phyloP scores from a whole-genome alignment of 768 basidiomycete genomes.

The Russula virescens region DNA sequence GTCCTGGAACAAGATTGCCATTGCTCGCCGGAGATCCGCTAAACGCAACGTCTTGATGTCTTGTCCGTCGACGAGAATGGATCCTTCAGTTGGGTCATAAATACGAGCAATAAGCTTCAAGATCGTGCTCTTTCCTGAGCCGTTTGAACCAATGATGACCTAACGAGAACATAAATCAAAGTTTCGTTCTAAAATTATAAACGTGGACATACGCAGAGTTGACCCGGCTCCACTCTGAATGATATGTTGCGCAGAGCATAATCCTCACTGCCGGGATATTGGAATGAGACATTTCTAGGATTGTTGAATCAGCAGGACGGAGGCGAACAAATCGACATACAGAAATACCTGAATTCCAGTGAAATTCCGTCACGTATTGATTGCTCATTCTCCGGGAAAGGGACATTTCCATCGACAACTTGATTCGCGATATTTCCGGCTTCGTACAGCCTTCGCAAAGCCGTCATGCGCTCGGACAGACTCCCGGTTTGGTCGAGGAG shows the following conservation, averaged over 20 bases:
- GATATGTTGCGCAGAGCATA: slow-evolving; percentile 58
- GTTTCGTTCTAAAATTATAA: not conserved
- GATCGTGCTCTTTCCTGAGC: slow-evolving; percentile 75
- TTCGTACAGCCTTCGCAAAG: slow-evolving; percentile 61
- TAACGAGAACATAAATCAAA: slow-evolving; percentile 25
- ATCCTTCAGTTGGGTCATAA: slow-evolving; percentile 63
- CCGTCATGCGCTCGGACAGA: slow-evolving; percentile 47
- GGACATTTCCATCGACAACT: slow-evolving; percentile 44
- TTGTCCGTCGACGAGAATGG: slow-evolving; percentile 58
- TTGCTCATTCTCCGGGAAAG: slow-evolving; percentile 32
- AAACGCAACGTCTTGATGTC: slow-evolving; percentile 61
- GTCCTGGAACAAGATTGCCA: slow-evolving; percentile 77
- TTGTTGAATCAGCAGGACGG: slow-evolving; percentile 15
- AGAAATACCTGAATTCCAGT: slow-evolving; percentile 52
- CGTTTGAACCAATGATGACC: slow-evolving; percentile 76
- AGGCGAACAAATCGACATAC: slow-evolving; percentile 20
- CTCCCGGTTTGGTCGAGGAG: slow-evolving; percentile 52
- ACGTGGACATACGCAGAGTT: slow-evolving; percentile 56
- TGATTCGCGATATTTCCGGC: slow-evolving; percentile 53
- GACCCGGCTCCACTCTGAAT: slow-evolving; percentile 64
- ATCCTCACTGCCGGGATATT: slow-evolving; percentile 48
- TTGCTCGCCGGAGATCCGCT: slow-evolving; percentile 56
- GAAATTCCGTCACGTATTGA: slow-evolving; percentile 33
- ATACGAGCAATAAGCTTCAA: slow-evolving; percentile 67
- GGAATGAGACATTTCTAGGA: slow-evolving; percentile 62